These are phyloP conservation scores for Pichia norvegensis DNA, from an alignment of 1,139 yeast species.

Conservation along the genomic window DNA sequence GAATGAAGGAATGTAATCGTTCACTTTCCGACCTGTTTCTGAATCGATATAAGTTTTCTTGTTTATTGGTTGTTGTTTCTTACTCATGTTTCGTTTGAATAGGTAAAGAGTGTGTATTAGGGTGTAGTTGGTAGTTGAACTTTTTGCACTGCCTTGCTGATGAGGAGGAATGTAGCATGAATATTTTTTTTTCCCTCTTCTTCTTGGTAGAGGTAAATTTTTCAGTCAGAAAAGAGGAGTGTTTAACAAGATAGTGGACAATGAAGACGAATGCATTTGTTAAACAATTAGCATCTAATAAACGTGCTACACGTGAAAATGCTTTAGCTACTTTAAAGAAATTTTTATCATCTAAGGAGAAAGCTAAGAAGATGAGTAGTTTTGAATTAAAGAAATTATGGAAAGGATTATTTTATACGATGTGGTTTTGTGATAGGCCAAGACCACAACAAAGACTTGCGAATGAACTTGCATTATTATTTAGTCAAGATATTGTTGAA, in stretches of 20 bases:
- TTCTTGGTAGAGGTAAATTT: not conserved
- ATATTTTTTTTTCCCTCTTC: not conserved
- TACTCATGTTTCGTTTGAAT: too few relatives aligned
- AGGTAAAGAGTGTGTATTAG: not conserved
- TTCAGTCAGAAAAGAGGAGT: too few relatives aligned
- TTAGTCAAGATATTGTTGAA: slow-evolving; percentile 38
- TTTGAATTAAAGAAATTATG: slow-evolving; percentile 75
- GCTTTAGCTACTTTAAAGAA: slow-evolving; percentile 63
- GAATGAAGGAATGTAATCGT: slow-evolving; percentile 37
- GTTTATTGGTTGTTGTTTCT: slow-evolving; percentile 3
- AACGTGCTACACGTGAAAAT: slow-evolving; percentile 63
- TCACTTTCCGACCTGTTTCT: slow-evolving; percentile 29
- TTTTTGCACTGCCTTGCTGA: not conserved
- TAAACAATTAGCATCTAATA: slow-evolving; percentile 78
- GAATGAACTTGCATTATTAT: slow-evolving; percentile 56
- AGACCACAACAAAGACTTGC: slow-evolving; percentile 85
- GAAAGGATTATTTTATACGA: slow-evolving; percentile 86
- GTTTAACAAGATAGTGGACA: too few relatives aligned
- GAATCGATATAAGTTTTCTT: slow-evolving; percentile 17
- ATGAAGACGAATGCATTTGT: slow-evolving; percentile 45
- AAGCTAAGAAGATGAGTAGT: slow-evolving; percentile 17
- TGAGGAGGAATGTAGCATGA: too few relatives aligned
- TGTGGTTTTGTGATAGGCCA: slow-evolving; percentile 97
- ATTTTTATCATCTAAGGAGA: slow-evolving; percentile 38
- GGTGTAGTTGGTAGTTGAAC: not conserved